Conservation (phyloP, 805 yeast species). For the Candida tibetensis region DNA sequence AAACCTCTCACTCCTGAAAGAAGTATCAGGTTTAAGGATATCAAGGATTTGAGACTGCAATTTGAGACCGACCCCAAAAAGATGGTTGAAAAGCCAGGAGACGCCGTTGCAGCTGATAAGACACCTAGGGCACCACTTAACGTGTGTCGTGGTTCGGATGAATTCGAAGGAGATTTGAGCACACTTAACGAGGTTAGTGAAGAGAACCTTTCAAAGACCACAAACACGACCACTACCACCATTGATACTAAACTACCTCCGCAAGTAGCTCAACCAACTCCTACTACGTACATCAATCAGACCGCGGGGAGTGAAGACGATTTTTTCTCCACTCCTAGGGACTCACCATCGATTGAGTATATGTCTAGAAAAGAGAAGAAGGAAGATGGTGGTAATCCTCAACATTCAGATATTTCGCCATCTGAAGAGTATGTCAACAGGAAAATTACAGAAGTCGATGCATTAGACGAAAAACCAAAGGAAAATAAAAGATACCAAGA, state of each 20-base stretch:
- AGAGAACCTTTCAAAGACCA: constrained; percentile 4
- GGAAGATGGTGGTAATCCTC: too few species aligned
- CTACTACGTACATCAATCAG: neutral
- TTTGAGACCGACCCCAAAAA: neutral
- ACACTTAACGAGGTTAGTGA: constrained; percentile 6
- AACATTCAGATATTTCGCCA: too few species aligned
- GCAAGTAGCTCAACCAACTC: constrained; percentile 1
- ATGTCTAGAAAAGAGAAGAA: neutral
- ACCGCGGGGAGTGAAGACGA: constrained; percentile 3
- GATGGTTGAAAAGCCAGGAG: neutral
- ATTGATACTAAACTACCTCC: neutral
- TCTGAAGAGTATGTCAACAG: too few species aligned
- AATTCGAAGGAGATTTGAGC: constrained; percentile 4
- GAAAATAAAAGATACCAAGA: too few species aligned
- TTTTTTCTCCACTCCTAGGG: constrained; percentile 1
- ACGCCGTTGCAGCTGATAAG: neutral
- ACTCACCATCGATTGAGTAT: constrained; percentile 1
- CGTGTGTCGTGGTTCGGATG: neutral
- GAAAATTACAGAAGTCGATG: too few species aligned
- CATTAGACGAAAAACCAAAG: too few species aligned
- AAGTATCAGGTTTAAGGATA: neutral
- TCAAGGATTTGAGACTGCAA: neutral
- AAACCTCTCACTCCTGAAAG: constrained; percentile 1
- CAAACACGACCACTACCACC: neutral
- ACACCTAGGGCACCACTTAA: neutral